Conservation (phyloP, 2,329 filamentous ascomycete species). For the Chaetomiaceae sp. region DNA sequence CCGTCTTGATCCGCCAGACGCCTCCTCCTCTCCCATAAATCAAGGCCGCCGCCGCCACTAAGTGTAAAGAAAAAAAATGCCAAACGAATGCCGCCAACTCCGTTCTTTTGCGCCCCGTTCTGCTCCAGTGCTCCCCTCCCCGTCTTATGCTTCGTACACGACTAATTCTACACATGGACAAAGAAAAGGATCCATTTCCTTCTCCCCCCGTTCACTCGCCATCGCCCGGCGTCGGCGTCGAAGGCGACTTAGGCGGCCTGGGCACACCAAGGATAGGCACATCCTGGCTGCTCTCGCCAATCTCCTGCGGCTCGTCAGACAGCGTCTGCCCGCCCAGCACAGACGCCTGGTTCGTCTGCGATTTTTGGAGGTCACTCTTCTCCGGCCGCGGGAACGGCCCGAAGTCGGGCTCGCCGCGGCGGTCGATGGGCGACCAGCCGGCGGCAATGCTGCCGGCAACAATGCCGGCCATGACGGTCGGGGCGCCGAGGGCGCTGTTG, state of each 20-base stretch:
- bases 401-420: slow-evolving; percentile 36
- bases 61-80: neutral
- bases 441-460: slow-evolving; percentile 70
- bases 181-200: too few species aligned
- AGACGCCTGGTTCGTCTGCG: slow-evolving; percentile 9
- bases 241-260: slow-evolving; percentile 18
- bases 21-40: too few species aligned
- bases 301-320: slow-evolving; percentile 34
- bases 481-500: slow-evolving; percentile 67
- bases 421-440: slow-evolving; percentile 67
- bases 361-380: neutral
- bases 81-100: neutral
- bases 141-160: too few species aligned
- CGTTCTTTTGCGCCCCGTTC: neutral
- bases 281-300: slow-evolving; percentile 23
- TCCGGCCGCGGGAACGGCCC: slow-evolving; percentile 29
- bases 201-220: too few species aligned
- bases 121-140: too few species aligned
- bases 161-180: too few species aligned
- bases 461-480: slow-evolving; percentile 77
- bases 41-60: too few species aligned
- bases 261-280: slow-evolving; percentile 23
- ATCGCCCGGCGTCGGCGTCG: neutral
- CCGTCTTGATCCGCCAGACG: too few species aligned
- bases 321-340: slow-evolving; percentile 19